phyloP scores from a whole-genome alignment of 2,329 filamentous ascomycete genomes.

The Chrysoporthe cubensis region DNA sequence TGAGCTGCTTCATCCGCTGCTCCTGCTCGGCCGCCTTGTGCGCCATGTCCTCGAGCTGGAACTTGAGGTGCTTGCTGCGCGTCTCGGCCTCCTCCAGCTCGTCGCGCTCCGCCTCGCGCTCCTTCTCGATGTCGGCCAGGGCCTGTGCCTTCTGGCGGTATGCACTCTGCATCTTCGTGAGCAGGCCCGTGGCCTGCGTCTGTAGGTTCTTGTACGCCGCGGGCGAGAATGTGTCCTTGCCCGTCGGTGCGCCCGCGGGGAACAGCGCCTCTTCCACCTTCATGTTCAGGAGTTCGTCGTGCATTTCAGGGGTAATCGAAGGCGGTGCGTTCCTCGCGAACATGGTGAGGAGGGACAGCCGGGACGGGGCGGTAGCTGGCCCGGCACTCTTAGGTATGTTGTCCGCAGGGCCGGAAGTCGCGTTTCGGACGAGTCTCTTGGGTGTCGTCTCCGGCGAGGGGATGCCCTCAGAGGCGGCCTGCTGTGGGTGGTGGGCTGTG shows the following conservation, averaged over 20 bases:
- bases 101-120: constrained; percentile 57
- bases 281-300: constrained; percentile 60
- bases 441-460: constrained; percentile 40
- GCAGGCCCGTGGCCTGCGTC: constrained; percentile 57
- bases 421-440: constrained; percentile 34
- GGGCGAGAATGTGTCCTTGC: constrained; percentile 59
- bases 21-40: constrained; percentile 58
- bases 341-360: constrained; percentile 38
- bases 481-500: constrained; percentile 8
- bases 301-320: constrained; percentile 35
- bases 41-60: constrained; percentile 64
- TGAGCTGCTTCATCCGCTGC: constrained; percentile 47
- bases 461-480: constrained; percentile 22
- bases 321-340: constrained; percentile 30
- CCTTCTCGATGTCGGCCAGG: constrained; percentile 55
- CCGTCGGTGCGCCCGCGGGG: constrained; percentile 46
- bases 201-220: constrained; percentile 66
- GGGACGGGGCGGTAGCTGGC: constrained; percentile 31
- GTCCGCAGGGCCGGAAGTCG: constrained; percentile 33
- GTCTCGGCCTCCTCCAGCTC: constrained; percentile 61
- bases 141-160: constrained; percentile 58
- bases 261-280: constrained; percentile 60
- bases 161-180: constrained; percentile 61
- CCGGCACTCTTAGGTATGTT: constrained; percentile 20
- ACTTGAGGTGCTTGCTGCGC: constrained; percentile 57